Evolutionary conservation across 1,284 basidiomycete species (phyloP).

Genomic region (Malassezia arunalokei): DNA sequence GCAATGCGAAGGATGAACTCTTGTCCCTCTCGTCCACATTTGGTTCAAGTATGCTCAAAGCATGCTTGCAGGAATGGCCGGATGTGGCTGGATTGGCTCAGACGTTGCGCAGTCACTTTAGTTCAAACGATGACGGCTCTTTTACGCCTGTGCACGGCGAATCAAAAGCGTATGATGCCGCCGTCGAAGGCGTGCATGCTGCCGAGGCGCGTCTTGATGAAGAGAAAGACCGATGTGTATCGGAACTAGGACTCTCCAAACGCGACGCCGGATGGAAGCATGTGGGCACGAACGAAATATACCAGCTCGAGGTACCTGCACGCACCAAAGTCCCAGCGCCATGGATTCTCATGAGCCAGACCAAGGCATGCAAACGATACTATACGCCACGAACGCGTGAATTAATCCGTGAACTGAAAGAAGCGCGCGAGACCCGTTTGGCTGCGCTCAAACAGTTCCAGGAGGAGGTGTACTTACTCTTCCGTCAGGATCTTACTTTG

Average conservation of each 20-base stretch:
- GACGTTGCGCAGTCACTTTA: constrained; percentile 29
- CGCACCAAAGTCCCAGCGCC: constrained; percentile 35
- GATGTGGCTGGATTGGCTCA: constrained; percentile 27
- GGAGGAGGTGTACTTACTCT: constrained; percentile 56
- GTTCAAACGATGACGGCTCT: constrained; percentile 32
- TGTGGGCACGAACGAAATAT: constrained; percentile 45
- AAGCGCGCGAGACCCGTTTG: constrained; percentile 40
- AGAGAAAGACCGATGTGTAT: constrained; percentile 25
- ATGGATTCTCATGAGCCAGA: constrained; percentile 38
- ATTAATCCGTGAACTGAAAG: constrained; percentile 43
- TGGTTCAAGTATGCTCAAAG: background rate
- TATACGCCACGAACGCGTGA: constrained; percentile 37
- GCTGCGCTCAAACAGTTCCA: constrained; percentile 41
- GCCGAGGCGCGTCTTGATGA: constrained; percentile 32
- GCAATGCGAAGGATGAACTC: constrained; percentile 16
- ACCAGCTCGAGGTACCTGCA: constrained; percentile 41
- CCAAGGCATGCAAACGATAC: constrained; percentile 40
- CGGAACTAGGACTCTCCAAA: constrained; percentile 24
- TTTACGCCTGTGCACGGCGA: constrained; percentile 31
- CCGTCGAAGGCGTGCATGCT: constrained; percentile 22
- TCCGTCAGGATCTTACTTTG: constrained; percentile 59
- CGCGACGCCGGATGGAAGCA: constrained; percentile 40
- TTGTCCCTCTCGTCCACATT: background rate
- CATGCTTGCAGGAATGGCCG: constrained; percentile 28
- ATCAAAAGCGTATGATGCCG: constrained; percentile 31